Evolutionary conservation across 2,329 filamentous ascomycete genomes (phyloP).

Genomic region (Aspergillus eucalypticola): DNA sequence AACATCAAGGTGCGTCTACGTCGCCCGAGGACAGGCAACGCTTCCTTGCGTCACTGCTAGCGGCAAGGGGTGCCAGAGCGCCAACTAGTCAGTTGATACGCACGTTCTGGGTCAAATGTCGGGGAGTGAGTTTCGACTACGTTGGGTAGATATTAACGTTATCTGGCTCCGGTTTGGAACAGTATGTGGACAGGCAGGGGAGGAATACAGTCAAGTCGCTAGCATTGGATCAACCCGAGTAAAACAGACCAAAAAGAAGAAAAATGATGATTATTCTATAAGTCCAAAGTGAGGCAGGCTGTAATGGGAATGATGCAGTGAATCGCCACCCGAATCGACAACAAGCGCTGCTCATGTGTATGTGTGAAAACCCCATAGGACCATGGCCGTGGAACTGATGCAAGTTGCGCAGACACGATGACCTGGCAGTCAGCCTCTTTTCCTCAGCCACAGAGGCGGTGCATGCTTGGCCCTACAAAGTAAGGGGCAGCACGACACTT

Average conservation of each 20-base stretch:
- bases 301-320: neutral
- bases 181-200: neutral
- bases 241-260: slow-evolving; percentile 3
- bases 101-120: slow-evolving; percentile 48
- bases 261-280: neutral
- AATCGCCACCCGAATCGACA: neutral
- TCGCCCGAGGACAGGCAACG: slow-evolving; percentile 41
- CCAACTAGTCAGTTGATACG: slow-evolving; percentile 43
- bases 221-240: slow-evolving; percentile 2
- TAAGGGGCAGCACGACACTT: slow-evolving; percentile 4
- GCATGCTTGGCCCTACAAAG: slow-evolving; percentile 13
- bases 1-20: slow-evolving; percentile 24
- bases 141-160: slow-evolving; percentile 25
- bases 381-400: neutral
- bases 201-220: slow-evolving; percentile 1
- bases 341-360: neutral
- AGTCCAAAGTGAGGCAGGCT: slow-evolving; percentile 21
- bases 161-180: slow-evolving; percentile 9
- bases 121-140: slow-evolving; percentile 45
- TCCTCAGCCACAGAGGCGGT: slow-evolving; percentile 29
- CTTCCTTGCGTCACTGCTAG: slow-evolving; percentile 43
- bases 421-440: slow-evolving; percentile 12
- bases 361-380: slow-evolving; percentile 9
- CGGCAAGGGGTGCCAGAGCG: slow-evolving; percentile 39
- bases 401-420: neutral